phyloP scores from a whole-genome alignment of 148 eudicot genomes.

The Diospyros kaki region DNA sequence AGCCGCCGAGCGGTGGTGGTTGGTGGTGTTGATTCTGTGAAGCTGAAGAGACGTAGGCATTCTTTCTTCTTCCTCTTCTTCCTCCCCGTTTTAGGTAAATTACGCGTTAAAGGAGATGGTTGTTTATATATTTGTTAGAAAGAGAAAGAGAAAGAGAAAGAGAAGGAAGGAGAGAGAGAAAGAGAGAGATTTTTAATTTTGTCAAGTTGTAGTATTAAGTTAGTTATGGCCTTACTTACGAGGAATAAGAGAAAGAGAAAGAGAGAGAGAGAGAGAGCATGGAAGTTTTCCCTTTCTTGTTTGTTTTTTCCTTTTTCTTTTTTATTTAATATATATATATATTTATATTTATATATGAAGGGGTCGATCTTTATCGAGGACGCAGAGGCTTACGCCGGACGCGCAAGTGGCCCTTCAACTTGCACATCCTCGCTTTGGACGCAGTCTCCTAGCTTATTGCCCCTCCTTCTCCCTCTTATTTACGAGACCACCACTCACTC shows the following conservation, averaged over 20 bases:
- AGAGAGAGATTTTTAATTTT: neutral
- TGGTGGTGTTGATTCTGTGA: slow-evolving; percentile 28
- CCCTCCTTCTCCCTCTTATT: neutral
- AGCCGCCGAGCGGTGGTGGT: slow-evolving; percentile 8
- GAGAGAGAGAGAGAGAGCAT: no score
- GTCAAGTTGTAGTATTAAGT: neutral
- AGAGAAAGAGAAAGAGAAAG: neutral
- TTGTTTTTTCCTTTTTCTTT: no score
- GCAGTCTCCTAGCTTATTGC: neutral
- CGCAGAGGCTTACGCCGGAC: slow-evolving; percentile 27
- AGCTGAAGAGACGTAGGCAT: slow-evolving; percentile 62
- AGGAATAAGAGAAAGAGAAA: no score
- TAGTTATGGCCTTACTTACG: no score
- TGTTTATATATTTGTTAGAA: neutral
- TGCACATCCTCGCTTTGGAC: slow-evolving; percentile 20
- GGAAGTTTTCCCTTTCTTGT: no score
- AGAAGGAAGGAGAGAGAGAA: neutral
- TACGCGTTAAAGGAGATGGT: neutral
- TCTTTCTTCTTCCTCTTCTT: neutral
- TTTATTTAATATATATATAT: neutral
- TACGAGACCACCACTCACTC: neutral
- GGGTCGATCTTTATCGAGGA: neutral
- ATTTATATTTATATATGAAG: neutral
- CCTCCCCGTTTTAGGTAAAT: neutral
- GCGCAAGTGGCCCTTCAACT: slow-evolving; percentile 30